Evolutionary conservation across 192 early-diverging fungal species (phyloP), one percentile per base, ranked within the genome.

Genomic region (Fimicolochytrium jonesii): DNA sequence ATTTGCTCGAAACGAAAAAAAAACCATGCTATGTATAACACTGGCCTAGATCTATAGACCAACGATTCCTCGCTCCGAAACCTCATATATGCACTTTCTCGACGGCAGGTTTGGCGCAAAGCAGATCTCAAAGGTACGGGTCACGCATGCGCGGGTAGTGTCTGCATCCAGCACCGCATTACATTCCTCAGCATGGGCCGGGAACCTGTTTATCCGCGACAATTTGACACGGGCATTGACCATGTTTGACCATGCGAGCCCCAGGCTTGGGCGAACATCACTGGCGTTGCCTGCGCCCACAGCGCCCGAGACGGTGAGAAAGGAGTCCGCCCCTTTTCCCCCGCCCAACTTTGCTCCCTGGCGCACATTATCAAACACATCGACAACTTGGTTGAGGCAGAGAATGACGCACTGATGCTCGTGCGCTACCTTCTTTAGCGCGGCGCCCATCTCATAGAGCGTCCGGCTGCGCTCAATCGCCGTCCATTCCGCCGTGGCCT

Each of bases 381-480:
- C 87, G 0, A 72, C 77, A 17, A 93, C 92, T 68, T 96, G 92
- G 70, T 96, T 96, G 10, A 88, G 62, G 57, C 85, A 92, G 0
- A 95, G 73, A 13, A 95, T 70, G 9, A 85, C 85, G 17, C 86
- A 68, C 10, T 78, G 71, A 67, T 86, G 83, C 26, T 85, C 56
- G 18, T 77, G 70, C 3, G 86, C 87, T 52, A 87, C 61, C 18
- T 76, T 64, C 51, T 89, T 88, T 9, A 95, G 64, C 29, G 70
- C 70, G 0, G 65, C 67, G 0, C 85, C 87, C 25, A 92, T 53
- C 56, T 82, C 77, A 34, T 84, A 77, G 1, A 93, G 63, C 17
- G 76, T 60, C 1, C 69, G 51, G 23, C 81, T 70, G 9, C 85
- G 73, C 34, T 79, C 48, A 55, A 10, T 41, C n/a, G 35, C 34